Base-by-base conservation (phyloP, 805 yeast genomes). In the Yarrowia keelungensis region DNA sequence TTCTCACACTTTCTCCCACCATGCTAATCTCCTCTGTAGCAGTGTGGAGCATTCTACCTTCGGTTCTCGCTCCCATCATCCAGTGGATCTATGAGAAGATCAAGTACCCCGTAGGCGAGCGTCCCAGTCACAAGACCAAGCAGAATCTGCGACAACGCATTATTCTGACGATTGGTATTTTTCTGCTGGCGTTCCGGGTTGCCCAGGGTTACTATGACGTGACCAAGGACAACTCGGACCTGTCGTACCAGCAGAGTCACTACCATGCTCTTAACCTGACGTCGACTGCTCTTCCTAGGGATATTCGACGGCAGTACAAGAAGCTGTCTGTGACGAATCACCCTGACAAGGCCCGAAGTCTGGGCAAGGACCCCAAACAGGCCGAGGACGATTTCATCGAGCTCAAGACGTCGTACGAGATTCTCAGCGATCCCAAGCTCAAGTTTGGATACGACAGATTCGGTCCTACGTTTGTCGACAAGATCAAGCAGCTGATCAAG, bases 361-460 rank as follows among this genome's bases (percentile, higher is more conserved):
- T 11, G 36, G 71, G 69, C n/a, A 46, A 62, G 43, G 71, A 69
- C 47, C 50, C 68, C 54, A 71, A 41, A n/a, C 72, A 22, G 36
- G 68, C 69, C 36, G 69, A 71, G 43, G 69, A 67, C 22, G 32
- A 45, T 15, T 77, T 73, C 69, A 51, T 75, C 77, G 93, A 88
- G 77, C 83, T 91, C 75, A 85, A 92, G 16, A 82, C 84, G 66
- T 96, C 97, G 19, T 82, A 91, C 76, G 97, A 91, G 77, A 81
- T 89, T 15, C 82, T 93, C 70, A 83, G 89, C 14, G 95, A 91
- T 76, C 83, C 87, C 12, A 87, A 88, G 73, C 87, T 89, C 80
- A 87, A 97, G 83, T 91, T 87, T 53, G 76, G 88, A 2, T 94
- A 93, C 76, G 97, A 93, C 79, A 85, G 88, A 71, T 91, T 87